phyloP scores from a whole-genome alignment of 2,329 filamentous ascomycete species.

The Fonsecaea monophora region DNA sequence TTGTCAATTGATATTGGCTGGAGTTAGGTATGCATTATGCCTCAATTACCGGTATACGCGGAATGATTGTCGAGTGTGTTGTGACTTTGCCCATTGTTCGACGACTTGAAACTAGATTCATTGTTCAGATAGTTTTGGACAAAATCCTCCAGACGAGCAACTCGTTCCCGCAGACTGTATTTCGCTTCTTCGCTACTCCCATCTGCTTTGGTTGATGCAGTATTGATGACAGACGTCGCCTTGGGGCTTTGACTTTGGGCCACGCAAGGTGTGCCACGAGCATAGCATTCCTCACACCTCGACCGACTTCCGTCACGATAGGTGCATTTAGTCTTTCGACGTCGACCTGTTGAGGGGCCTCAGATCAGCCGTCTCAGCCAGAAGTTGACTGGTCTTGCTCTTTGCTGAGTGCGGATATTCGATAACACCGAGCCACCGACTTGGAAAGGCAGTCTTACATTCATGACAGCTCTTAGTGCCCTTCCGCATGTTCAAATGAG shows the following conservation, averaged over 20 bases:
- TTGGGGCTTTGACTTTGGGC: constrained; percentile 6
- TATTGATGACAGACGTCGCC: not conserved
- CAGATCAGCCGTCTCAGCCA: not conserved
- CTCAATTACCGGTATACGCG: not conserved
- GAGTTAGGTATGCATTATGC: not conserved
- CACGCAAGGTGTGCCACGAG: constrained; percentile 13
- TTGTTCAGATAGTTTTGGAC: constrained; percentile 1
- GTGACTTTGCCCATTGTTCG: not conserved
- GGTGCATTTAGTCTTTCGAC: constrained; percentile 14
- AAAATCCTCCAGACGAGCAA: constrained; percentile 14
- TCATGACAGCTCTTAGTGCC: constrained; percentile 17
- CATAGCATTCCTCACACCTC: constrained; percentile 15
- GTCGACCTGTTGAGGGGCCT: constrained; percentile 4
- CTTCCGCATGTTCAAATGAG: constrained; percentile 8
- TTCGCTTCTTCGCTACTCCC: not conserved
- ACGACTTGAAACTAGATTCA: constrained; percentile 1
- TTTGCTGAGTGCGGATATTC: not conserved
- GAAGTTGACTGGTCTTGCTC: not conserved
- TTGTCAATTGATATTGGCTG: not conserved
- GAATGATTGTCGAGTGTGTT: not conserved
- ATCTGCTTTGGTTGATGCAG: constrained; percentile 2
- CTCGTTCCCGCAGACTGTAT: constrained; percentile 19
- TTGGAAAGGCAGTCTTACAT: constrained; percentile 1
- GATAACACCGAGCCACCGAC: not conserved
- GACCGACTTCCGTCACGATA: not conserved